Conservation (phyloP, 208 protist species). For the Trypanosoma cruzi region DNA sequence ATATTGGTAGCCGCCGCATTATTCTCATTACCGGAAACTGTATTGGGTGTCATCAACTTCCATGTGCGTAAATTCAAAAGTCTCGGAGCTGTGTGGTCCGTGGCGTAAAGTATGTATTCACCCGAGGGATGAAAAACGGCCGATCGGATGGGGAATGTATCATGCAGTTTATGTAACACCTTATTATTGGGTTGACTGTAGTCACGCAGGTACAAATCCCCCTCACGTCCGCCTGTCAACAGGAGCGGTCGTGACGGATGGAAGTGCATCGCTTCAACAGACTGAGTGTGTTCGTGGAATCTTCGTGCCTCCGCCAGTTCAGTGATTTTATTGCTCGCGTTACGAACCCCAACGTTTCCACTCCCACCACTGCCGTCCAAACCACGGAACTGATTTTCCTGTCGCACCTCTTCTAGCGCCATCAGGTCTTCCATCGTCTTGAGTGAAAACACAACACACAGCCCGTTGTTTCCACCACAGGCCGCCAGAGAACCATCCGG, state of each 20-base stretch:
- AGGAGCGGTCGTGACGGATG: constrained; percentile 67
- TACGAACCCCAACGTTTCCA: constrained; percentile 32
- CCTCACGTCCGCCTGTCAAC: constrained; percentile 67
- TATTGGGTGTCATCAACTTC: constrained; percentile 53
- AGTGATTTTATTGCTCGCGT: constrained; percentile 81
- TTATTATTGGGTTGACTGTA: constrained; percentile 63
- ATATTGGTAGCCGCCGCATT: constrained; percentile 19
- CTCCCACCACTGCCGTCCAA: constrained; percentile 38
- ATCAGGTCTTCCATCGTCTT: constrained; percentile 75
- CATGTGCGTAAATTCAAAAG: constrained; percentile 69
- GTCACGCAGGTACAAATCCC: constrained; percentile 63
- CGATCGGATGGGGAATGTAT: constrained; percentile 70
- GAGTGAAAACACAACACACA: constrained; percentile 67
- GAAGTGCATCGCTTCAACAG: constrained; percentile 79
- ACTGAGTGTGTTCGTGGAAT: constrained; percentile 71
- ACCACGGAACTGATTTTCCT: constrained; percentile 50
- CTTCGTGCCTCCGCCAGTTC: constrained; percentile 72
- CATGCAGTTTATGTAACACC: constrained; percentile 64
- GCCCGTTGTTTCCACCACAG: constrained; percentile 67
- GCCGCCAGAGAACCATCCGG: constrained; percentile 67
- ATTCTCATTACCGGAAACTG: constrained; percentile 10
- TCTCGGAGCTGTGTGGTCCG: constrained; percentile 72
- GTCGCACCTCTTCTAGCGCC: constrained; percentile 60
- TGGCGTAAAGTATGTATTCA: constrained; percentile 77
- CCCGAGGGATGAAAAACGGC: constrained; percentile 80